Evolutionary conservation across 1,284 basidiomycete species (phyloP).

Genomic region (Ganoderma multipileum): DNA sequence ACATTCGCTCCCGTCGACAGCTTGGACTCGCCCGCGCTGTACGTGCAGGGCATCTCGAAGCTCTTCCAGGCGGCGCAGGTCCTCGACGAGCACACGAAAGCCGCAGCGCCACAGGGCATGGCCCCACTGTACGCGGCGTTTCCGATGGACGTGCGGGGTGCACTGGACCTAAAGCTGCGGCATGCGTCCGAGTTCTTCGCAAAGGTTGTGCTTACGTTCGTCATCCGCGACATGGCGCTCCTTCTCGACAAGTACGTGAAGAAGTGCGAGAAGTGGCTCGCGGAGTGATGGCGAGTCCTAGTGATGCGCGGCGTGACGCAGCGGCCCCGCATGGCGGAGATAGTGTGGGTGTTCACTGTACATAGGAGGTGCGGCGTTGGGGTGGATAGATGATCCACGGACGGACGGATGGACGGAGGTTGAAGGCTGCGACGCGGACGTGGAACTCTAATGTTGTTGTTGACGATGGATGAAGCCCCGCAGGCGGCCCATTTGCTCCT

Average conservation of each 20-base stretch:
- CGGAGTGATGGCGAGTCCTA: conserved; percentile 52
- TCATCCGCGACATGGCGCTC: conserved; percentile 84
- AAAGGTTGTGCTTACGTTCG: conserved; percentile 89
- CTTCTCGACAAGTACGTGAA: conserved; percentile 93
- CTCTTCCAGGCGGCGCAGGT: conserved; percentile 82
- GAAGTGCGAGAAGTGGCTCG: conserved; percentile 89
- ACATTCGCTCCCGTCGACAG: conserved; percentile 47
- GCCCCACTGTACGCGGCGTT: conserved; percentile 79
- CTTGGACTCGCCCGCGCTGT: conserved; percentile 86
- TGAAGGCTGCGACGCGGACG: neutral
- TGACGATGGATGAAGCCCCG: conserved; percentile 1
- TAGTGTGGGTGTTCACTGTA: neutral
- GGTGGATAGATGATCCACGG: neutral
- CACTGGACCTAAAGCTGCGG: conserved; percentile 79
- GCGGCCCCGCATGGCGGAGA: neutral
- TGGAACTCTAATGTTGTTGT: neutral
- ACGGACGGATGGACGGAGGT: conserved; percentile 2
- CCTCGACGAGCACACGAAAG: conserved; percentile 88
- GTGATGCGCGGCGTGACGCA: neutral
- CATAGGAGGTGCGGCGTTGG: neutral
- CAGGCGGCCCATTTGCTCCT: conserved; percentile 7
- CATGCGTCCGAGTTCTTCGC: conserved; percentile 91
- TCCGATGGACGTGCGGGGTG: conserved; percentile 63
- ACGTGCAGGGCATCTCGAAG: conserved; percentile 81
- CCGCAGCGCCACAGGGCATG: conserved; percentile 66